Percentiles rank a stretch among this genome's conserved stretches.
These are phyloP conservation scores for Coemansia sp. DNA, from an alignment of 192 early-diverging fungal genomes.

Conservation along the genomic window DNA sequence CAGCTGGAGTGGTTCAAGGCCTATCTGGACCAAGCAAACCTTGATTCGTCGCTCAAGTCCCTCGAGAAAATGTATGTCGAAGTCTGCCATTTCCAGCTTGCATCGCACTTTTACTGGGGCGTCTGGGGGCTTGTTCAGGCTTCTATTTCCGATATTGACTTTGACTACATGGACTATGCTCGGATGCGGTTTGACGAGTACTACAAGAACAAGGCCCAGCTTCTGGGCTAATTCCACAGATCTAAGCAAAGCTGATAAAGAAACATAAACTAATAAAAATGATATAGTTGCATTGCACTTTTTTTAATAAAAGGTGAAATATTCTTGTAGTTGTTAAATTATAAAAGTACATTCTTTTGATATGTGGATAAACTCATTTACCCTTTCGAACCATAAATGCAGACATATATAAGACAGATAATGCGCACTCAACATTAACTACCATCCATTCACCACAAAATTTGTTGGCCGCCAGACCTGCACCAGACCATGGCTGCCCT, in stretches of 20 bases:
- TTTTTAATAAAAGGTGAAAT: background rate
- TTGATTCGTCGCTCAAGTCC: slow-evolving; percentile 55
- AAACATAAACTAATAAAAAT: background rate
- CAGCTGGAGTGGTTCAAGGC: slow-evolving; percentile 77
- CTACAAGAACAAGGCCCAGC: slow-evolving; percentile 51
- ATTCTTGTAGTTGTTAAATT: too few species aligned
- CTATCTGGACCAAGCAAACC: slow-evolving; percentile 61
- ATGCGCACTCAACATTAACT: background rate
- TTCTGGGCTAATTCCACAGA: slow-evolving; percentile 10
- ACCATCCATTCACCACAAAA: slow-evolving; percentile 12
- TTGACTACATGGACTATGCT: slow-evolving; percentile 93
- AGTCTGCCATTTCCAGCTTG: slow-evolving; percentile 80
- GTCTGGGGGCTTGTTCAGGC: slow-evolving; percentile 82
- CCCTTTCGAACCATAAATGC: too few species aligned
- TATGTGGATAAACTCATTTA: too few species aligned
- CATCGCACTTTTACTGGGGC: slow-evolving; percentile 94
- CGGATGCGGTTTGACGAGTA: slow-evolving; percentile 80
- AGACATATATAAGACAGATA: too few species aligned
- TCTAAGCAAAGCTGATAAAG: background rate
- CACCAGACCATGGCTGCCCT: slow-evolving; percentile 24
- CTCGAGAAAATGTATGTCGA: slow-evolving; percentile 71
- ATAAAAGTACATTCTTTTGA: background rate
- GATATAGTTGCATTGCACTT: background rate
- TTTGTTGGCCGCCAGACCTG: slow-evolving; percentile 45
- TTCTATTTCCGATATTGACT: slow-evolving; percentile 87